Evolutionary conservation across 495 filamentous ascomycete genomes (phyloP).

Genomic region (Lophium mytilinum): DNA sequence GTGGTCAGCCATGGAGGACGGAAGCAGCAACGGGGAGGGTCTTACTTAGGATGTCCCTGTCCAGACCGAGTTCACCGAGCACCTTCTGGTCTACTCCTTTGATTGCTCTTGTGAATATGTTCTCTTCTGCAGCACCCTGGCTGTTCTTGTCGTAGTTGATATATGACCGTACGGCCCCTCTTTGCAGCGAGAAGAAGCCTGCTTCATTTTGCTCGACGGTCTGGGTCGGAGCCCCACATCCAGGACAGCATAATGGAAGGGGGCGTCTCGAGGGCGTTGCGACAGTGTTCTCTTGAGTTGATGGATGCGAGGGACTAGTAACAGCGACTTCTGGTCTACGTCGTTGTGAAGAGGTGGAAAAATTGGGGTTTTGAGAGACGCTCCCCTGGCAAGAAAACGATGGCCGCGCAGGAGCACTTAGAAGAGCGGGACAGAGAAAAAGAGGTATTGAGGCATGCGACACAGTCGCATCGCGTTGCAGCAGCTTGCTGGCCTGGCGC

Average conservation of each 20-base stretch:
- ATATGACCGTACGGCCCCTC: conserved; percentile 45
- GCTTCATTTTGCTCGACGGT: conserved; percentile 56
- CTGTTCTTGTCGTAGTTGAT: conserved; percentile 29
- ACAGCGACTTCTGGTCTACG: conserved; percentile 1
- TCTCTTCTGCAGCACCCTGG: conserved; percentile 22
- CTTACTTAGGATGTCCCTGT: conserved; percentile 10
- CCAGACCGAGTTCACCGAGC: conserved; percentile 15
- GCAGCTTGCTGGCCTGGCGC: conserved; percentile 7
- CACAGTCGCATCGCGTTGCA: background rate
- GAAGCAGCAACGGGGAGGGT: background rate
- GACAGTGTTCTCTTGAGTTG: background rate
- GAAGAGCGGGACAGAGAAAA: conserved; percentile 20
- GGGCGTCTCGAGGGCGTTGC: background rate
- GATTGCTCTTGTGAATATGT: conserved; percentile 29
- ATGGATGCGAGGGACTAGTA: background rate
- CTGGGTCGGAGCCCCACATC: conserved; percentile 84
- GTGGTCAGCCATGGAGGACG: background rate
- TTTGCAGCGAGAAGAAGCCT: conserved; percentile 62
- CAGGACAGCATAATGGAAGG: conserved; percentile 63
- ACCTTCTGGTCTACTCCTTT: conserved; percentile 13
- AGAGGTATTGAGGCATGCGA: conserved; percentile 7
- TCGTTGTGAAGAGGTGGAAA: conserved; percentile 7
- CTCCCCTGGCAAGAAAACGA: background rate
- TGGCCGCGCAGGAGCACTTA: background rate
- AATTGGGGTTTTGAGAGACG: background rate